Percentiles rank a stretch among this genome's conserved stretches.
Evolutionary conservation across 2,329 filamentous ascomycete genomes (phyloP).

Genomic region (Alternaria gansuensis): DNA sequence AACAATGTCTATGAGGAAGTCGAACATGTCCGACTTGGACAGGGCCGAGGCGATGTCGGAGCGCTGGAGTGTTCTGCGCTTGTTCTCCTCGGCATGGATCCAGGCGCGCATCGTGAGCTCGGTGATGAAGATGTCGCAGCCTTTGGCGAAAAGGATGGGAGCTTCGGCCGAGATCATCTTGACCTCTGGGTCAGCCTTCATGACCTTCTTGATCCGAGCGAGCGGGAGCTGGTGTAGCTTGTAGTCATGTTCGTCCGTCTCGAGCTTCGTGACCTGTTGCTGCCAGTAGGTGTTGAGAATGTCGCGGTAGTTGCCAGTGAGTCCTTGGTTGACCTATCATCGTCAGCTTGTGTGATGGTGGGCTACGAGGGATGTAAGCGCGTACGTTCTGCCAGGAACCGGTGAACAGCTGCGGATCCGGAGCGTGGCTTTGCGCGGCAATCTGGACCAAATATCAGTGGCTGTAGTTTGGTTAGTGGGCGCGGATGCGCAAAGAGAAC

Average conservation of each 20-base stretch:
- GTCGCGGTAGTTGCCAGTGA: conserved; percentile 92
- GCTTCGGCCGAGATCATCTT: conserved; percentile 99
- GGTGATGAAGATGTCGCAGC: conserved; percentile 98
- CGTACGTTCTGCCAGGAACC: conserved; percentile 92
- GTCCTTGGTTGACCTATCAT: conserved; percentile 86
- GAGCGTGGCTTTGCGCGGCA: conserved; percentile 84
- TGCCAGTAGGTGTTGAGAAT: conserved; percentile 99
- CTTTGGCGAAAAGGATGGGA: conserved; percentile 96
- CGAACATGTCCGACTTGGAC: conserved; percentile 99
- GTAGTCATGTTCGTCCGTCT: conserved; percentile 96
- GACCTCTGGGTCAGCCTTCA: conserved; percentile 99
- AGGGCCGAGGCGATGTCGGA: conserved; percentile 96
- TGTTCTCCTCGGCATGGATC: conserved; percentile 99
- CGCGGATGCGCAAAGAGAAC: conserved; percentile 46
- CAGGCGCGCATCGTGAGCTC: conserved; percentile 99
- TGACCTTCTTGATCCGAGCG: conserved; percentile 99
- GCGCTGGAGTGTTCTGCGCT: conserved; percentile 90
- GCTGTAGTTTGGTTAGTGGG: conserved; percentile 18
- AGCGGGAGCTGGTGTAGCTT: conserved; percentile 96
- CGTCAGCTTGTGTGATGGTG: conserved; percentile 33
- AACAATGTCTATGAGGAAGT: conserved; percentile 98
- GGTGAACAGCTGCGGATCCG: conserved; percentile 88
- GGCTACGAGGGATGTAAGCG: not conserved
- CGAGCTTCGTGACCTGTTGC: conserved; percentile 94
- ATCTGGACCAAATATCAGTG: conserved; percentile 67